Percentiles rank a stretch among this genome's conserved stretches.
phyloP scores from a whole-genome alignment of 345 rosid species.

The Arabis hirsuta region DNA sequence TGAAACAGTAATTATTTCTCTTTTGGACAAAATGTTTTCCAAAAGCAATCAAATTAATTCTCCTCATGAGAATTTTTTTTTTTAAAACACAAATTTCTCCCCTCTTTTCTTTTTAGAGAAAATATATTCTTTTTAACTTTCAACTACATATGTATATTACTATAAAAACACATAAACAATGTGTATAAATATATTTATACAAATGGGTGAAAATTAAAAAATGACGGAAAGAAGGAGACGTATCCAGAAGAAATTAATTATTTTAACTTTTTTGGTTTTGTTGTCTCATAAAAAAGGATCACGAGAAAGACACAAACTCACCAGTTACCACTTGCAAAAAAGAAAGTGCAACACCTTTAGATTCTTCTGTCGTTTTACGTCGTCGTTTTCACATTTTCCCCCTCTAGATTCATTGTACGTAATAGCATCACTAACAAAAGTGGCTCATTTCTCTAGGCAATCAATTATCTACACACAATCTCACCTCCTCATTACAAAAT shows the following conservation, averaged over 20 bases:
- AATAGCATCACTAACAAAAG: slow-evolving; percentile 1
- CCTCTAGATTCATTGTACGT: slow-evolving; percentile 29
- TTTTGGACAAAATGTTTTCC: too few species aligned
- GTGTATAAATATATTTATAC: too few species aligned
- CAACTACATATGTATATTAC: too few species aligned
- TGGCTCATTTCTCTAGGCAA: slow-evolving; percentile 23
- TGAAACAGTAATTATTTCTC: too few species aligned
- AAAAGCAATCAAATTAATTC: too few species aligned
- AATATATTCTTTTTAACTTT: too few species aligned
- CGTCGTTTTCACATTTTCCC: slow-evolving; percentile 1
- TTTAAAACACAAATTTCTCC: too few species aligned
- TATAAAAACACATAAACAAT: not conserved
- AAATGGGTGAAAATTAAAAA: slow-evolving; percentile 16
- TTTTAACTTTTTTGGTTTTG: not conserved
- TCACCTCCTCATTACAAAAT: not conserved
- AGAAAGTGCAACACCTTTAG: slow-evolving; percentile 20
- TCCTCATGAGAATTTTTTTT: too few species aligned
- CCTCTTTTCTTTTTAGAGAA: too few species aligned
- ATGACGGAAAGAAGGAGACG: slow-evolving; percentile 23
- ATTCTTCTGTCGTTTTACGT: slow-evolving; percentile 20
- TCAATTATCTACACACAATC: not conserved
- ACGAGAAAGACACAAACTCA: slow-evolving; percentile 45
- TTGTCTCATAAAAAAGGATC: slow-evolving; percentile 5
- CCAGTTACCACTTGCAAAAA: slow-evolving; percentile 30
- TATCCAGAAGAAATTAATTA: slow-evolving; percentile 17